These are phyloP conservation scores for Butyriboletus loyo DNA, from an alignment of 768 basidiomycete species.

Conservation along the genomic window DNA sequence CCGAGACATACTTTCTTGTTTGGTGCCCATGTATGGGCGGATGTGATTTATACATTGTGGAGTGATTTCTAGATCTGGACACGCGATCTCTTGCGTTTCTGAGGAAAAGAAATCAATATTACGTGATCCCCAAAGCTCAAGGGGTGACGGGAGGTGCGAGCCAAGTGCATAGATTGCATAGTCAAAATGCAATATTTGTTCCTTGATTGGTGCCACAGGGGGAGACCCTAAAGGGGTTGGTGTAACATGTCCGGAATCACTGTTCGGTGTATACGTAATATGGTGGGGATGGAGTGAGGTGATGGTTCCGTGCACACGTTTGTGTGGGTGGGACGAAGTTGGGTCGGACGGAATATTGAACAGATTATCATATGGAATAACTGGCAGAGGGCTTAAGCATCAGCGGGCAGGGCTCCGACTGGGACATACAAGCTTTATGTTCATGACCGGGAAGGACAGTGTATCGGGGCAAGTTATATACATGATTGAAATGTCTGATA, in stretches of 20 bases:
- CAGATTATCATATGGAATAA: conserved; percentile 55
- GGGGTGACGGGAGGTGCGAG: conserved; percentile 50
- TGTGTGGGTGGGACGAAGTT: conserved; percentile 18
- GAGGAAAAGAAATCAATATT: background rate
- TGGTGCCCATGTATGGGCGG: conserved; percentile 39
- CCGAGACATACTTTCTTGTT: conserved; percentile 49
- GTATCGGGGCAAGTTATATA: conserved; percentile 58
- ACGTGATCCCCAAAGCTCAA: conserved; percentile 48
- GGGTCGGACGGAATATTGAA: conserved; percentile 31
- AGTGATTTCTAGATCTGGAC: background rate
- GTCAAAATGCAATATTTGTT: conserved; percentile 44
- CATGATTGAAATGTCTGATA: conserved; percentile 48
- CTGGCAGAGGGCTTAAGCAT: conserved; percentile 16
- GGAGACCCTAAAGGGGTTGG: background rate
- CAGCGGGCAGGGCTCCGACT: too few relatives aligned
- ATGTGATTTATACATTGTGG: background rate
- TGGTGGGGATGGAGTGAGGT: conserved; percentile 37
- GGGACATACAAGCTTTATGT: conserved; percentile 57
- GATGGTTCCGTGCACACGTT: conserved; percentile 46
- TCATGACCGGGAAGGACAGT: conserved; percentile 58
- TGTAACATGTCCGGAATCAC: background rate
- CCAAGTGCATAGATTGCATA: conserved; percentile 62
- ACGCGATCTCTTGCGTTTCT: background rate
- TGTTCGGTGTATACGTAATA: conserved; percentile 29
- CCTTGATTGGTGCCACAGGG: background rate